Evolutionary conservation across 495 filamentous ascomycete species (phyloP).

Genomic region (Aspergillus avenaceus): DNA sequence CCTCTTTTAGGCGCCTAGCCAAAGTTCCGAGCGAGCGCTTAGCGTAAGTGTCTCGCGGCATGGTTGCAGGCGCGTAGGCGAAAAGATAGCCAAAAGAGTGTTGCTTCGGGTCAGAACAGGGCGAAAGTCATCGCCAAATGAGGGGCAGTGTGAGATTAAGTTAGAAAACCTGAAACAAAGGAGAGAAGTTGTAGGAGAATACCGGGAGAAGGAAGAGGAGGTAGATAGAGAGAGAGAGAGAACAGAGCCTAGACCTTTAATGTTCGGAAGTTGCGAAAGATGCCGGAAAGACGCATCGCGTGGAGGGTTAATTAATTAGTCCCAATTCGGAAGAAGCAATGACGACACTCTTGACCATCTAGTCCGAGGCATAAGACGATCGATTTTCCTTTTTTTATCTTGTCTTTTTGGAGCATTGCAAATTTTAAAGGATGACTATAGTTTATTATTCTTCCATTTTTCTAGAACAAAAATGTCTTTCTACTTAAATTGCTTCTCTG

Average conservation of each 20-base stretch:
- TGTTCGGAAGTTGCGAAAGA: conserved; percentile 1
- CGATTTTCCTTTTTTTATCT: not conserved
- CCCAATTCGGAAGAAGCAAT: not conserved
- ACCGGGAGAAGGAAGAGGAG: conserved; percentile 10
- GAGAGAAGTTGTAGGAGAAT: conserved; percentile 12
- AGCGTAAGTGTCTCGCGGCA: conserved; percentile 52
- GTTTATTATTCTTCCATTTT: too few relatives aligned
- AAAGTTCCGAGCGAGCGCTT: conserved; percentile 62
- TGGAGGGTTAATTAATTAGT: not conserved
- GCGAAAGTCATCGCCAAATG: conserved; percentile 16
- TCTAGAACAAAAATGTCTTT: too few relatives aligned
- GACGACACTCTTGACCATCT: conserved; percentile 3
- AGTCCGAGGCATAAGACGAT: not conserved
- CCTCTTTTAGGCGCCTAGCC: conserved; percentile 61
- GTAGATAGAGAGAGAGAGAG: conserved; percentile 17
- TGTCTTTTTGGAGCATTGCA: not conserved
- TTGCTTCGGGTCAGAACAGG: not conserved
- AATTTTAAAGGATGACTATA: too few relatives aligned
- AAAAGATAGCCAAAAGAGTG: conserved; percentile 5
- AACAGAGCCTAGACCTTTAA: conserved; percentile 6
- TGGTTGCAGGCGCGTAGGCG: conserved; percentile 22
- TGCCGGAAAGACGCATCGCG: not conserved
- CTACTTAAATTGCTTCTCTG: too few relatives aligned
- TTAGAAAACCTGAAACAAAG: not conserved
- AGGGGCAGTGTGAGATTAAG: not conserved